These are phyloP conservation scores for Cerrena zonata DNA, from an alignment of 1,284 basidiomycete genomes.

Conservation along the genomic window DNA sequence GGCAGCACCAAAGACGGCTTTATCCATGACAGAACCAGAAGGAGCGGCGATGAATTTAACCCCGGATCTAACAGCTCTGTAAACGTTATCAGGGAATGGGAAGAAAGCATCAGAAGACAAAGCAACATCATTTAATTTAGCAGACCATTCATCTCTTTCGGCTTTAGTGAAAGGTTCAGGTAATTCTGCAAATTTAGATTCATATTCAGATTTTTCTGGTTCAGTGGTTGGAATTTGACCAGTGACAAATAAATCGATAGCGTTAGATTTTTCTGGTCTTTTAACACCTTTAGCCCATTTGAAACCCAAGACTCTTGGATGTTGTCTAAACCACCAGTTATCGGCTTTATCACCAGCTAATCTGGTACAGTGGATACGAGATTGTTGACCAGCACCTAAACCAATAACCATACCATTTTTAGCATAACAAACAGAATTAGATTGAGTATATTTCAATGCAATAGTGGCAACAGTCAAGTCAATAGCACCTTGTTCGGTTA, in stretches of 20 bases:
- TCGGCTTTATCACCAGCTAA: slow-evolving; percentile 98
- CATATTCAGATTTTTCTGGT: slow-evolving; percentile 88
- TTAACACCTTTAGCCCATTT: slow-evolving; percentile 98
- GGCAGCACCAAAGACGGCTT: slow-evolving; percentile 88
- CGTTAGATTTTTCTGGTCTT: slow-evolving; percentile 96
- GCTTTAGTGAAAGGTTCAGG: slow-evolving; percentile 65
- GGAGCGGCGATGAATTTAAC: slow-evolving; percentile 91
- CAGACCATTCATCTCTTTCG: slow-evolving; percentile 74
- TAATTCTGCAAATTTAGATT: slow-evolving; percentile 75
- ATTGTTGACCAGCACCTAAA: slow-evolving; percentile 96
- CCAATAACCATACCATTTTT: slow-evolving; percentile 91
- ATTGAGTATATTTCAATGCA: slow-evolving; percentile 97
- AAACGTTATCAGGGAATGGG: slow-evolving; percentile 98
- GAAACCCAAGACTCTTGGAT: slow-evolving; percentile 83
- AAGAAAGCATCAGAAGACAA: slow-evolving; percentile 98
- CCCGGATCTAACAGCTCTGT: slow-evolving; percentile 86
- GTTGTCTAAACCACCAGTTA: slow-evolving; percentile 97
- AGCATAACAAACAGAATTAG: slow-evolving; percentile 96
- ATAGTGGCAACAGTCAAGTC: slow-evolving; percentile 94
- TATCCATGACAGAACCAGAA: slow-evolving; percentile 95
- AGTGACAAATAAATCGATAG: slow-evolving; percentile 95
- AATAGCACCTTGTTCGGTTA: slow-evolving; percentile 63
- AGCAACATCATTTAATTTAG: slow-evolving; percentile 75
- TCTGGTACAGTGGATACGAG: slow-evolving; percentile 97
- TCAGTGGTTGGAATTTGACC: slow-evolving; percentile 83